phyloP scores from a whole-genome alignment of 1,284 basidiomycete species.

The Vanrija humicola region DNA sequence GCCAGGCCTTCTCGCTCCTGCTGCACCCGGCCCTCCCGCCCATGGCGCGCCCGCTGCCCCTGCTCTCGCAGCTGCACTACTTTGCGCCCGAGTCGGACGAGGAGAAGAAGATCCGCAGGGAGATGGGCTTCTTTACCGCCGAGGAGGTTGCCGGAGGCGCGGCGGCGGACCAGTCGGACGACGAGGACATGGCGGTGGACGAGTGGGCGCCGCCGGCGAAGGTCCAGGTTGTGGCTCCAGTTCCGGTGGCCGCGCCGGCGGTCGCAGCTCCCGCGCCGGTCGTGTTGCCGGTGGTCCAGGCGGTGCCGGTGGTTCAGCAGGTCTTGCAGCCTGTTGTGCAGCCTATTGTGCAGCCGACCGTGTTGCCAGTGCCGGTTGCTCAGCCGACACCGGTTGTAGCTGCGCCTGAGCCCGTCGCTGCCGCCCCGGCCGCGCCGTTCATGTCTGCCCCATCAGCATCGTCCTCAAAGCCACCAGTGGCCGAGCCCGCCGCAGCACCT shows the following conservation, averaged over 20 bases:
- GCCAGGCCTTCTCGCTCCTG: slow-evolving; percentile 14
- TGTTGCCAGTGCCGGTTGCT: background rate
- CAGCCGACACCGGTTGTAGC: background rate
- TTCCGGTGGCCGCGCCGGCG: background rate
- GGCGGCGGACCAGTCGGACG: slow-evolving; percentile 15
- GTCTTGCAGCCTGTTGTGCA: background rate
- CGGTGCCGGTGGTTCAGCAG: background rate
- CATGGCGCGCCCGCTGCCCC: slow-evolving; percentile 28
- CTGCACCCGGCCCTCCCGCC: slow-evolving; percentile 41
- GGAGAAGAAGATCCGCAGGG: slow-evolving; percentile 29
- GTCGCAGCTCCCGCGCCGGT: background rate
- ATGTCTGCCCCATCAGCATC: slow-evolving; percentile 7
- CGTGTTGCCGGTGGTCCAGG: background rate
- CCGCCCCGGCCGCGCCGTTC: slow-evolving; percentile 8
- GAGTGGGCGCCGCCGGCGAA: background rate
- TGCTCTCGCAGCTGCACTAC: slow-evolving; percentile 33
- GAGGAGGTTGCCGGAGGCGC: slow-evolving; percentile 10
- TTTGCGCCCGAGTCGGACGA: slow-evolving; percentile 38
- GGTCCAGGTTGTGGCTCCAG: background rate
- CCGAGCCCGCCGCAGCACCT: background rate
- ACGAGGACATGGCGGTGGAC: slow-evolving; percentile 9
- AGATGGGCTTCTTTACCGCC: slow-evolving; percentile 23
- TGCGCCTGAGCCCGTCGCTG: background rate
- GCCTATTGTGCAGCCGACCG: background rate
- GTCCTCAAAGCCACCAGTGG: background rate